These are phyloP conservation scores for Epichloe sylvatica DNA, from an alignment of 2,329 filamentous ascomycete genomes.

Conservation along the genomic window DNA sequence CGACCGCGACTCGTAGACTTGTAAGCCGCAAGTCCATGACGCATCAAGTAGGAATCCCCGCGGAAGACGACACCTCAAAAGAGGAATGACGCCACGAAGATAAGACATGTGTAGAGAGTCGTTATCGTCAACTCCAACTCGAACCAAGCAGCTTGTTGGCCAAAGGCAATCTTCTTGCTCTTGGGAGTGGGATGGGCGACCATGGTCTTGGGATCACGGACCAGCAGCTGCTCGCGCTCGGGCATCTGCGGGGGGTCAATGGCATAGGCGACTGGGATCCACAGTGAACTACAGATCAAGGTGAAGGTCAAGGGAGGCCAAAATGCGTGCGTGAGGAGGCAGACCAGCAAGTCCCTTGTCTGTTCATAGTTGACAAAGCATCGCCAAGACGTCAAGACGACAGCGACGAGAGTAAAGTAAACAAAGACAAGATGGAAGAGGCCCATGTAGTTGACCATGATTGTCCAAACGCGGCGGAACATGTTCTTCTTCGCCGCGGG, in stretches of 20 bases:
- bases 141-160: constrained; percentile 39
- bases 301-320: constrained; percentile 50
- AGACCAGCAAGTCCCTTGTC: constrained; percentile 29
- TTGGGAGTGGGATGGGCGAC: constrained; percentile 36
- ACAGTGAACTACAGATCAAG: constrained; percentile 39
- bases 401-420: constrained; percentile 36
- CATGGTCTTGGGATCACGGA: constrained; percentile 38
- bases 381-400: constrained; percentile 36
- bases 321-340: constrained; percentile 44
- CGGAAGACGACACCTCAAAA: constrained; percentile 4
- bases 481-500: constrained; percentile 36
- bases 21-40: too few species aligned
- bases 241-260: constrained; percentile 45
- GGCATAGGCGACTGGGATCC: constrained; percentile 46
- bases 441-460: constrained; percentile 42
- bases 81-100: constrained; percentile 32
- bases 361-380: constrained; percentile 28
- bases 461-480: constrained; percentile 37
- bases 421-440: constrained; percentile 41
- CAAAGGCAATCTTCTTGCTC: constrained; percentile 42
- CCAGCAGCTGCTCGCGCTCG: constrained; percentile 41
- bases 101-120: constrained; percentile 33
- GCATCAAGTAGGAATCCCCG: not conserved
- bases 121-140: constrained; percentile 39
- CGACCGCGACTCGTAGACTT: not conserved